phyloP scores from a whole-genome alignment of 2,329 filamentous ascomycete genomes.

The Alternaria triticimaculans region DNA sequence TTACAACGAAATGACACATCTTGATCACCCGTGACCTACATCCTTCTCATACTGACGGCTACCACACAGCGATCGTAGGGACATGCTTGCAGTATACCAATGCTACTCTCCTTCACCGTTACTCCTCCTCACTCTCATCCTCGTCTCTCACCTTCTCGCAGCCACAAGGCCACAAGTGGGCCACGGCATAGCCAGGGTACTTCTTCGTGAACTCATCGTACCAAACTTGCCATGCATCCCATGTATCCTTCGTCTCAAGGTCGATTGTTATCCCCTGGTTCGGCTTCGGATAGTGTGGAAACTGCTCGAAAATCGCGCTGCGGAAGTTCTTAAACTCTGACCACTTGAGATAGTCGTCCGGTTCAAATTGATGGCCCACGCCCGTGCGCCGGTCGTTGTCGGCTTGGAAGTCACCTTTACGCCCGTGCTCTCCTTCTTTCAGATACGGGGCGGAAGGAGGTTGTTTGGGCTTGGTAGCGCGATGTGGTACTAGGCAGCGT shows the following conservation, averaged over 20 bases:
- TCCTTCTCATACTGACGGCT: neutral
- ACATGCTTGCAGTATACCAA: neutral
- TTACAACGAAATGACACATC: too few species aligned
- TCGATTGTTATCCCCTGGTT: neutral
- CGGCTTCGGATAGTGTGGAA: neutral
- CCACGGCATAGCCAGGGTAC: constrained; percentile 23
- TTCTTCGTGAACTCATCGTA: constrained; percentile 19
- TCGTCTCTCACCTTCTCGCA: constrained; percentile 21
- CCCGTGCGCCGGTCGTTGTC: constrained; percentile 28
- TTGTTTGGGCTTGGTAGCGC: neutral
- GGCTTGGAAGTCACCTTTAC: constrained; percentile 19
- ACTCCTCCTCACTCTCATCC: constrained; percentile 25
- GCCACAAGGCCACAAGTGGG: constrained; percentile 34
- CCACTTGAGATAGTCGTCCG: constrained; percentile 19
- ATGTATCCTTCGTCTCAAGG: neutral
- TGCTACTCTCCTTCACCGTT: neutral
- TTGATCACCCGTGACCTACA: neutral
- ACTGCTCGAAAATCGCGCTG: neutral
- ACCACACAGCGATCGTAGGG: neutral
- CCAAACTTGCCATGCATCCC: constrained; percentile 16
- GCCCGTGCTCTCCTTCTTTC: constrained; percentile 32
- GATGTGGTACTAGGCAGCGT: neutral
- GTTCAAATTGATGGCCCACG: constrained; percentile 20
- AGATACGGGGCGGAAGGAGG: constrained; percentile 15
- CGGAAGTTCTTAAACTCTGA: neutral